Conservation (phyloP, 73 alveolate genomes). For the Symbiodinium natans region DNA sequence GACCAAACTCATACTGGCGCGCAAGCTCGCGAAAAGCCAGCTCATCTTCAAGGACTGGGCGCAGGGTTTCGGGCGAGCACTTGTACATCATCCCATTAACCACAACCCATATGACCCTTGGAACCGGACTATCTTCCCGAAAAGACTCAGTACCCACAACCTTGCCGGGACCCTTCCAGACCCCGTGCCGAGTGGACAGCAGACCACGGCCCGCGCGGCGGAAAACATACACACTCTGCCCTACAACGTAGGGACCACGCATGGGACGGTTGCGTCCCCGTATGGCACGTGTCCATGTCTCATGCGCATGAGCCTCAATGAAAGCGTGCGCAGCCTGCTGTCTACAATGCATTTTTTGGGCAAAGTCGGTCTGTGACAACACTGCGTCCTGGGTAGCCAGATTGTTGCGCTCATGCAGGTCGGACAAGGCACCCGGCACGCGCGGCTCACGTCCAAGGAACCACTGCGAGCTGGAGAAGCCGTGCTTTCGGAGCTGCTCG, state of each 20-base stretch:
- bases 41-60: neutral
- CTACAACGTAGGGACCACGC: neutral
- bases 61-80: neutral
- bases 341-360: neutral
- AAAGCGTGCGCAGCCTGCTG: conserved; percentile 43
- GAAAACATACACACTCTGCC: conserved; percentile 20
- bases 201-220: neutral
- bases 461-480: conserved; percentile 29
- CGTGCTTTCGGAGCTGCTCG: neutral
- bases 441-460: neutral
- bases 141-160: neutral
- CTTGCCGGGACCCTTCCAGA: conserved; percentile 6
- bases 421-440: neutral
- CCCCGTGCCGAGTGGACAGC: neutral
- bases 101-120: neutral
- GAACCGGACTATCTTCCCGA: neutral
- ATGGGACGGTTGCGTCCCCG: conserved; percentile 8
- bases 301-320: conserved; percentile 20
- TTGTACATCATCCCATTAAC: neutral
- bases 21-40: neutral
- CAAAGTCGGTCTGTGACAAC: neutral
- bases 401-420: neutral
- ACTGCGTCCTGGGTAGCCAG: neutral
- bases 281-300: conserved; percentile 21
- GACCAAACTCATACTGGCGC: neutral